Evolutionary conservation across 768 basidiomycete species (phyloP).

Genomic region (Cystofilobasidium bisporidii): DNA sequence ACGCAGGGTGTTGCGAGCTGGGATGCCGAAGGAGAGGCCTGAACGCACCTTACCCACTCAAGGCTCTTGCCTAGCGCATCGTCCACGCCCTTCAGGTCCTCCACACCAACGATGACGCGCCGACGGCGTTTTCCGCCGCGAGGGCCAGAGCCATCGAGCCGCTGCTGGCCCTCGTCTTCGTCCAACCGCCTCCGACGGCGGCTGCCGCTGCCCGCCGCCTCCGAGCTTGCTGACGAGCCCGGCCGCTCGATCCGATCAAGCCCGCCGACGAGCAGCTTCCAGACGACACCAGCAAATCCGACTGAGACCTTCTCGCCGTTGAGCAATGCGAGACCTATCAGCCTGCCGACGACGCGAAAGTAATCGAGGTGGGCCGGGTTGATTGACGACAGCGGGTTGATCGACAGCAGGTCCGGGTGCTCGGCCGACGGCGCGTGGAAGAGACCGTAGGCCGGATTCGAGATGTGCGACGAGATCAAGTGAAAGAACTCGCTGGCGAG

Average conservation of each 20-base stretch:
- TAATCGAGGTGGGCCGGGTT: conserved; percentile 22
- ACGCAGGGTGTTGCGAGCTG: no score
- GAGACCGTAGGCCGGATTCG: conserved; percentile 15
- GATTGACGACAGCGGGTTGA: conserved; percentile 14
- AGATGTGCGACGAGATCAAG: conserved; percentile 13
- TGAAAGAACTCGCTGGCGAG: conserved; percentile 20
- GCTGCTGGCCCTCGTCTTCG: not conserved
- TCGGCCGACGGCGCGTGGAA: conserved; percentile 11
- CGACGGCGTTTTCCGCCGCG: not conserved
- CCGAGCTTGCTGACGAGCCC: not conserved
- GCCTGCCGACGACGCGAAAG: conserved; percentile 16
- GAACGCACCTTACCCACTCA: conserved; percentile 10
- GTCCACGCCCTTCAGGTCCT: conserved; percentile 17
- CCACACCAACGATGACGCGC: not conserved
- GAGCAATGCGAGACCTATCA: conserved; percentile 8
- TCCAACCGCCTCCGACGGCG: not conserved
- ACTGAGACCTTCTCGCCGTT: conserved; percentile 18
- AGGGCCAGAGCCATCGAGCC: not conserved
- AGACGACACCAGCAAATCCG: conserved; percentile 17
- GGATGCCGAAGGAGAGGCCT: not conserved
- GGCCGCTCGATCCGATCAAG: not conserved
- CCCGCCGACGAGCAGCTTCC: conserved; percentile 16
- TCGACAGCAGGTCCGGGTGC: conserved; percentile 12
- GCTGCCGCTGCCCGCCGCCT: not conserved
- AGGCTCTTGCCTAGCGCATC: conserved; percentile 17